Base-by-base conservation (phyloP, 345 rosid species). In the Corchorus olitorius region DNA sequence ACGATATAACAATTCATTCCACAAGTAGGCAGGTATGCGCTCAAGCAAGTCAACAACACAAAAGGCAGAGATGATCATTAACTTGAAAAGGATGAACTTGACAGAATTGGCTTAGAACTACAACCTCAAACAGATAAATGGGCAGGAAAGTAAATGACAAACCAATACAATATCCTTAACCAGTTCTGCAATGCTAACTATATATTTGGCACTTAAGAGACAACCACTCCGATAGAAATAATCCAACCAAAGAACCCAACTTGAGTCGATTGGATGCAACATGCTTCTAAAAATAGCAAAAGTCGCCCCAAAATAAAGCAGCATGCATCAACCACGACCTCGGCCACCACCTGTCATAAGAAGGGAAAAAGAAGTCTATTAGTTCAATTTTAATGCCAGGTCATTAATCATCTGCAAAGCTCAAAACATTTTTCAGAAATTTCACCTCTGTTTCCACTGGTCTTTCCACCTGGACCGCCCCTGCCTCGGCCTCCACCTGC, bases 401-500 rank as follows among this genome's bases (percentile, higher is more conserved):
- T 39, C 1, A 65, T 65, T n/a, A 43, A 20, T 11, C 19, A 59
- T 66, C 8, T 19, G 34, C n/a, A 4, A 22, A 54, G 45, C 37
- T 59, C 39, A 45, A 66, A 45, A 19, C 22, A 45, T 39, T 34
- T 72, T 20, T 45, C 27, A 22, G 48, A 5, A 60, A 10, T 17
- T 72, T 75, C 73, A 91, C 97, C 97, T 87, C 89, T 86, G 86
- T 41, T 77, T 79, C 92, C 92, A 77, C 86, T 79, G 12, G 83
- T 50, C 81, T 73, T 91, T 73, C 89, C 93, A 52, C 90, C 88
- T 20, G 86, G 19, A 63, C 92, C 94, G 60, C 93, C 91, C 76
- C 86, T 86, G 71, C 94, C 97, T 48, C 97, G 87, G 69, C 95
- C 87, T 70, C 91, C 94, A 72, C 89, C 89, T 11, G 76, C 54